Base-by-base conservation (phyloP, 108 stramenopile genomes). In the Pseudonitzschia pungens region DNA sequence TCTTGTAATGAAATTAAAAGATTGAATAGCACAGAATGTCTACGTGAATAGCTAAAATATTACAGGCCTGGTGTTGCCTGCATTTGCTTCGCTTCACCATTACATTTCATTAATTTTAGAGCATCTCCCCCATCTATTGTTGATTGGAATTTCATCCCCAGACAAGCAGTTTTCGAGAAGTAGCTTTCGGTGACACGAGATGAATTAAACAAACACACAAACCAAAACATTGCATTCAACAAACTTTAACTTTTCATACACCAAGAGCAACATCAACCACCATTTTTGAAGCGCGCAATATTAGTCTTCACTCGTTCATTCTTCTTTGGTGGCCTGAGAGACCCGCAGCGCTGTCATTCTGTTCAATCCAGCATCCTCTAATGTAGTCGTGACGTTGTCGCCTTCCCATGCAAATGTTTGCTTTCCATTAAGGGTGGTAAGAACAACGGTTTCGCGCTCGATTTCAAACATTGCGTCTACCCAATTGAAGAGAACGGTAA, bases 401-500 rank as follows among this genome's bases (percentile, higher is more conserved):
- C 79, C 78, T 18, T 74, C 82, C 82, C 85, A 94, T 24, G 50
- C 63, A 84, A 90, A 92, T 24, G 74, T 82, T 65, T 74, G 76
- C 32, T 80, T 70, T 20, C 90, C 93, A 66, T 91, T 92, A 87
- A 92, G 81, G 1, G 89, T 89, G 11, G 82, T 90, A 64, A 94
- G 68, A 8, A 75, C 65, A 14, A 94, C 76, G 48, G 66, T 90
- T 72, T 94, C 93, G 18, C 93, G 77, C 69, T 92, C 93, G 56
- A 89, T 70, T 44, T 86, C 81, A 72, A 77, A 84, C 66, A 78
- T 74, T 4, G 77, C 90, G 73, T 94, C 93, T 15, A 92, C 87
- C 93, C 93, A 94, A 69, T 94, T 86, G 58, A 91, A 90, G 11
- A 94, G 68, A 33, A 77, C 77, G 55, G 69, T 77, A 67, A 94